Evolutionary conservation across 108 stramenopile genomes (phyloP).

Genomic region (Fragilariopsis cylindrus): DNA sequence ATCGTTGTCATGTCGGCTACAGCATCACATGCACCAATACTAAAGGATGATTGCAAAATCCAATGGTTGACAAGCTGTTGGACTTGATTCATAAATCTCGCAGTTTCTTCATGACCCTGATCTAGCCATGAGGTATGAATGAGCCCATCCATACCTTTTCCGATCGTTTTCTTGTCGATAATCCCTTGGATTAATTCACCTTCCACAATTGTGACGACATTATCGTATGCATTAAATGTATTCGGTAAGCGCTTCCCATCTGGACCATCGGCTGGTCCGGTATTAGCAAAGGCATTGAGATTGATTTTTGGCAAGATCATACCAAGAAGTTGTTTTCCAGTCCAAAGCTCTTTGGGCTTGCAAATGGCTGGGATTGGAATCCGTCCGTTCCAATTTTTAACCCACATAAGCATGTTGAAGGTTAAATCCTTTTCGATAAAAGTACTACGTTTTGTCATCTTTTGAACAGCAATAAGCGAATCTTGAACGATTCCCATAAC

Average conservation of each 20-base stretch:
- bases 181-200: slow-evolving; percentile 94
- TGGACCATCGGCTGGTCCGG: slow-evolving; percentile 72
- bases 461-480: slow-evolving; percentile 89
- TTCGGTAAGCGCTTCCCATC: slow-evolving; percentile 65
- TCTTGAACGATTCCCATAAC: slow-evolving; percentile 99
- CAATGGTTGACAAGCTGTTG: slow-evolving; percentile 96
- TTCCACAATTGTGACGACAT: slow-evolving; percentile 87
- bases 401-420: slow-evolving; percentile 98
- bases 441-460: slow-evolving; percentile 95
- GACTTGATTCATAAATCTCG: slow-evolving; percentile 97
- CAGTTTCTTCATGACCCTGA: slow-evolving; percentile 90
- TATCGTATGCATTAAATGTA: slow-evolving; percentile 90
- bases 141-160: slow-evolving; percentile 92
- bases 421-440: slow-evolving; percentile 95
- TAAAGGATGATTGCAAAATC: slow-evolving; percentile 93
- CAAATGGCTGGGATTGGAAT: slow-evolving; percentile 95
- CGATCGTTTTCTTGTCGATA: slow-evolving; percentile 97
- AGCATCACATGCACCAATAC: slow-evolving; percentile 97
- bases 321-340: slow-evolving; percentile 96
- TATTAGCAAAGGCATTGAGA: slow-evolving; percentile 83
- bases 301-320: slow-evolving; percentile 94
- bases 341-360: slow-evolving; percentile 97
- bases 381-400: slow-evolving; percentile 88
- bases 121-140: slow-evolving; percentile 98
- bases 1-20: slow-evolving; percentile 96